Evolutionary conservation across 2,329 filamentous ascomycete genomes (phyloP), one percentile per base, ranked within the genome.

Genomic region (Ascomycota sp.): DNA sequence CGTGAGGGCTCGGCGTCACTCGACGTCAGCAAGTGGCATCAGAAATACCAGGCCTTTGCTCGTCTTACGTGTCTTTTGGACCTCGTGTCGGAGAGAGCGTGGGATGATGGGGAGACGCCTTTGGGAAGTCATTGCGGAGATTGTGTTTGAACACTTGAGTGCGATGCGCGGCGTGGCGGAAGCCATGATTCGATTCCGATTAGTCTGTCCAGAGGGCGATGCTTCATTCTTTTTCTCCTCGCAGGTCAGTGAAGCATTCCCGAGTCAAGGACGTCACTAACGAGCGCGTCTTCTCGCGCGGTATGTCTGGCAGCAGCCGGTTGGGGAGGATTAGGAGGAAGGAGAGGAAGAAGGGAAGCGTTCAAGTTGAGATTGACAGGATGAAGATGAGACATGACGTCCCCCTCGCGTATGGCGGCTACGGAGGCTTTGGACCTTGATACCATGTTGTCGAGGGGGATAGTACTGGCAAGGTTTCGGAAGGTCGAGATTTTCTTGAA

Each of bases 171-270:
- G 41, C 41, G 38, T 42, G 37, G 41, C 39, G 16, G 24, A 13
- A 34, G 39, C 38, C 40, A 41, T 41, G 36, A 42, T 43, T 43
- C 41, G 41, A 43, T 43, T 43, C 41, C 41, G 41, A 43, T 43
- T 43, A 43, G 37, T 43, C 41, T 43, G 41, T 38, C 35, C 35
- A 32, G 41, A 41, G 41, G 40, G 34, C 37, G 41, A 31, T 43
- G 41, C 41, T 43, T 43, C 41, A 42, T 9, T 16, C 29, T 37
- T 40, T 43, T 40, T 34, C 16, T n/a, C 27, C 6, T 28, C n/a
- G 25, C 7, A 38, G 38, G 41, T 43, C 30, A 35, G 41, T 40
- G n/a, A 21, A 21, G 16, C 5, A 21, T 21, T 21, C 16, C 16
- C 16, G 30, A 30, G 29, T 9, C 5, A 26, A 33, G 37, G 37